Percentiles rank a stretch among this genome's conserved stretches.
These are phyloP conservation scores for Eucalyptus regnans DNA, from an alignment of 345 rosid species.

Conservation along the genomic window DNA sequence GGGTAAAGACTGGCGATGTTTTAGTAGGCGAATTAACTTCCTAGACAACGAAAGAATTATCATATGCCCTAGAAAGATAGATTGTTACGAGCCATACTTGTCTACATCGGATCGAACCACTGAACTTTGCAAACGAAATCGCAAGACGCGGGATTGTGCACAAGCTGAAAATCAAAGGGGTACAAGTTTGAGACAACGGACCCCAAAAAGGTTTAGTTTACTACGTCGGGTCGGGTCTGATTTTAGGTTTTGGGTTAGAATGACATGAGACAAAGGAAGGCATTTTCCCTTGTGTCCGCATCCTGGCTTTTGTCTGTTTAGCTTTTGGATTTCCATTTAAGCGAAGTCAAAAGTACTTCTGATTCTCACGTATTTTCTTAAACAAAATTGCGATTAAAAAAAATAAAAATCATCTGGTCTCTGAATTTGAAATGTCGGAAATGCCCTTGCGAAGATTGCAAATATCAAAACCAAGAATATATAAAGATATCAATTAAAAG, in stretches of 20 bases:
- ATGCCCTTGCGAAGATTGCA: not conserved
- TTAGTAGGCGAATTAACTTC: no score
- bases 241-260: not conserved
- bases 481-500: not conserved
- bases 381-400: not conserved
- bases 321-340: not conserved
- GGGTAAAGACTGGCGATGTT: no score
- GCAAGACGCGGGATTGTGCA: not conserved
- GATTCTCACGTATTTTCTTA: not conserved
- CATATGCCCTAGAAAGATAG: no score
- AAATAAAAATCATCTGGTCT: not conserved
- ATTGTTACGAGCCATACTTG: no score
- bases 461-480: not conserved
- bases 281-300: not conserved
- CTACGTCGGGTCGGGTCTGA: not conserved
- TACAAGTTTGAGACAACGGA: not conserved
- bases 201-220: not conserved
- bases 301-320: not conserved
- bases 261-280: not conserved
- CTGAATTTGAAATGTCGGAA: not conserved
- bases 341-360: not conserved
- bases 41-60: no score
- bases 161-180: not conserved
- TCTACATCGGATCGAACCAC: no score
- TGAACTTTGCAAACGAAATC: no score